Base-by-base conservation (phyloP, 208 protist species). In the Crithidia brevicula region DNA sequence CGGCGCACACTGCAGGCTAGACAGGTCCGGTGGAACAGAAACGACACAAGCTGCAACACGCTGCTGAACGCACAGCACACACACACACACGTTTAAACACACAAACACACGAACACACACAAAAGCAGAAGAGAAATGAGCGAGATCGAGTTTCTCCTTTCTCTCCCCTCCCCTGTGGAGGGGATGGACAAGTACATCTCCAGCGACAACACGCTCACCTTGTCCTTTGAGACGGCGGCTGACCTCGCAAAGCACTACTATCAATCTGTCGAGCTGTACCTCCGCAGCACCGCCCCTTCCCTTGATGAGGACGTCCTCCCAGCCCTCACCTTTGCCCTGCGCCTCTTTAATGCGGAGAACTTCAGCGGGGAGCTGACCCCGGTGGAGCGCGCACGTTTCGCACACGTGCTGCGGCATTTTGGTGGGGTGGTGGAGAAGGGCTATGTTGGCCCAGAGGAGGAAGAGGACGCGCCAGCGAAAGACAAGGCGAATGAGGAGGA, bases 341-440 rank as follows among this genome's bases (percentile, higher is more conserved):
- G 78, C 33, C 80, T 96, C 34, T 94, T 93, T 67, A 94, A 94
- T 61, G 83, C 88, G 10, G 88, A 96, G 47, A 96, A 96, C 67
- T 92, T 94, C 56, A 91, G 76, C 27, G 91, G 91, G 18, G 88
- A 94, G 67, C 69, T 96, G 11, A 77, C 80, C 0, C 70, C 79
- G 8, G 38, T 50, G 1, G 91, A 96, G 82, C 77, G 83, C 1
- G 70, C 79, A 23, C 59, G 64, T 18, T 78, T 81, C 25, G 45
- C 67, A 6, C 65, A 43, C 3, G 56, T 93, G 16, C 67, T 88
- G 45, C 68, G 54, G 5, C 86, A 80, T 23, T 93, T 86, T 36
- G 72, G 61, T 18, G 69, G 69, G 15, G 54, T 64, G 3, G 61
- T 69, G 42, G 31, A 47, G 11, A 69, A 75, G 25, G 45, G 62